Evolutionary conservation across 2,329 filamentous ascomycete genomes (phyloP).

Genomic region (Microcyclospora tardicrescens): DNA sequence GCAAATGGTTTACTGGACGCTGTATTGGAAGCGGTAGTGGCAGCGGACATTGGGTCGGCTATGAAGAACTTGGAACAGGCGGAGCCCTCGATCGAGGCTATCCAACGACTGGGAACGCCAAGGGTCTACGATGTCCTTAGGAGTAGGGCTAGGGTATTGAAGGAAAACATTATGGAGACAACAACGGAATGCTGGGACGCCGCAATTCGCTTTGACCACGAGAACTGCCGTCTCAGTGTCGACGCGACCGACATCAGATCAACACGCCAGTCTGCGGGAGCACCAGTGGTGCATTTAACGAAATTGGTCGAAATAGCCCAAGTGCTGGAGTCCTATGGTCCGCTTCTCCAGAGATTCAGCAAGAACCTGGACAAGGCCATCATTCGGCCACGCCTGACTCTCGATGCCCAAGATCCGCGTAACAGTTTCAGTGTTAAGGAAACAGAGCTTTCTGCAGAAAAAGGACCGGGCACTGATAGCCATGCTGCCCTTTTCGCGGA

Average conservation of each 20-base stretch:
- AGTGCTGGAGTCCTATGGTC: slow-evolving; percentile 5
- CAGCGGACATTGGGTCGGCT: slow-evolving; percentile 33
- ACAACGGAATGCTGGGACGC: slow-evolving; percentile 59
- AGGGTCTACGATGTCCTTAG: slow-evolving; percentile 53
- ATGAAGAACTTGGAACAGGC: slow-evolving; percentile 37
- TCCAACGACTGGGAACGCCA: slow-evolving; percentile 49
- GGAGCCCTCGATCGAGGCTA: slow-evolving; percentile 42
- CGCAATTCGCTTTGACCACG: slow-evolving; percentile 50
- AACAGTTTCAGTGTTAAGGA: slow-evolving; percentile 8
- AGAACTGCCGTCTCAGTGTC: slow-evolving; percentile 37
- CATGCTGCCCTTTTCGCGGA: slow-evolving; percentile 28
- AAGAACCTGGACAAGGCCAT: slow-evolving; percentile 19
- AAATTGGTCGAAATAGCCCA: slow-evolving; percentile 4
- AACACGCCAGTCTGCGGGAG: too few relatives aligned
- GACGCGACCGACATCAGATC: too few relatives aligned
- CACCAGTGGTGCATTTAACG: too few relatives aligned
- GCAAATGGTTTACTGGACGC: slow-evolving; percentile 37
- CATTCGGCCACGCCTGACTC: slow-evolving; percentile 16
- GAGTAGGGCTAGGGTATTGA: slow-evolving; percentile 51
- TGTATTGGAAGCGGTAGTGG: slow-evolving; percentile 31
- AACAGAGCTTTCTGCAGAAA: slow-evolving; percentile 15
- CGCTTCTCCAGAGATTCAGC: slow-evolving; percentile 11
- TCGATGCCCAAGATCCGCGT: slow-evolving; percentile 1
- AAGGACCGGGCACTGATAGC: slow-evolving; percentile 5
- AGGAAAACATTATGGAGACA: slow-evolving; percentile 50